phyloP scores from a whole-genome alignment of 768 basidiomycete species.

The Mycena kentingensis region DNA sequence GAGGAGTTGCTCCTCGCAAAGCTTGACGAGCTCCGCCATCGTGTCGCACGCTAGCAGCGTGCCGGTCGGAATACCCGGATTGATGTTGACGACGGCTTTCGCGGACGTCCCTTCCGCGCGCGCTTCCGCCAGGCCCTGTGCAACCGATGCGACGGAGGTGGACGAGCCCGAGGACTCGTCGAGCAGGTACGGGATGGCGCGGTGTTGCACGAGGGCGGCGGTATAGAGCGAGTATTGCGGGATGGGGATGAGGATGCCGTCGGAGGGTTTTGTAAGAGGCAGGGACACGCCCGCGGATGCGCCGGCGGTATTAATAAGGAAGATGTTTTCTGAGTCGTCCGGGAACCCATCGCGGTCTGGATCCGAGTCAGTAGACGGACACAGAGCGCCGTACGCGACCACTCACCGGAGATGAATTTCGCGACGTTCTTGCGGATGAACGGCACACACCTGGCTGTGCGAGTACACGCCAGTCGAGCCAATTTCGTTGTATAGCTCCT shows the following conservation, averaged over 20 bases:
- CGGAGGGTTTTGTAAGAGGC: constrained; percentile 63
- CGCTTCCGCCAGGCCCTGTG: constrained; percentile 66
- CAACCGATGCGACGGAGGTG: constrained; percentile 69
- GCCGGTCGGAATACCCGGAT: constrained; percentile 98
- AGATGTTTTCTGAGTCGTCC: constrained; percentile 81
- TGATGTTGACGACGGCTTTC: constrained; percentile 94
- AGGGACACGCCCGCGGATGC: constrained; percentile 94
- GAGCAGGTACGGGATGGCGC: constrained; percentile 84
- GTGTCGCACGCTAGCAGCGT: constrained; percentile 72
- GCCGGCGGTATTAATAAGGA: constrained; percentile 92
- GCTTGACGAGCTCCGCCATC: constrained; percentile 72
- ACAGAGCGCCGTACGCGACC: background rate
- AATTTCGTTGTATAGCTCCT: constrained; percentile 78
- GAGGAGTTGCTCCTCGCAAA: constrained; percentile 84
- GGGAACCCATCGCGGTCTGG: constrained; percentile 90
- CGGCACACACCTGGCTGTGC: constrained; percentile 90
- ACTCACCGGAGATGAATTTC: constrained; percentile 81
- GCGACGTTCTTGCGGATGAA: constrained; percentile 87
- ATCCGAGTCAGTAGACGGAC: background rate
- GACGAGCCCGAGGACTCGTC: constrained; percentile 84
- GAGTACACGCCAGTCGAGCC: constrained; percentile 95
- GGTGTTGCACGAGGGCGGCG: constrained; percentile 84
- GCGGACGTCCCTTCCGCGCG: constrained; percentile 59
- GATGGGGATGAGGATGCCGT: constrained; percentile 91
- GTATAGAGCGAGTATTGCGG: constrained; percentile 99